These are phyloP conservation scores for Stachybotrys chartarum DNA, from an alignment of 2,329 filamentous ascomycete genomes.

Conservation along the genomic window DNA sequence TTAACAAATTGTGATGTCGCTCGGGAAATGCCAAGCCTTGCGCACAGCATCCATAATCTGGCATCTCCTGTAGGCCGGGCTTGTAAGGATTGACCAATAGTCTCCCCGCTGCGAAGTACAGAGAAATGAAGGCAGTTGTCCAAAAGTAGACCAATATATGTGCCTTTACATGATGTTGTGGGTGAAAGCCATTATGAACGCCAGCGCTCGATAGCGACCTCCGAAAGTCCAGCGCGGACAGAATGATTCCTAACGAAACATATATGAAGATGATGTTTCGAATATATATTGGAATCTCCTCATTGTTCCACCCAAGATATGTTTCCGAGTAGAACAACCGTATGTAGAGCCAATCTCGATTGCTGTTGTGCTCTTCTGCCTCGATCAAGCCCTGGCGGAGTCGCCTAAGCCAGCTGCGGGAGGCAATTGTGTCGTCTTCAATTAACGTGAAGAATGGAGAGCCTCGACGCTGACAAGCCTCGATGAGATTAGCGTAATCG, in stretches of 20 bases:
- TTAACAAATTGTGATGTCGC: conserved; percentile 19
- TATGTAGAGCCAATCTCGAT: conserved; percentile 26
- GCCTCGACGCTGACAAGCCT: conserved; percentile 18
- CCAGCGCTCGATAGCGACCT: neutral
- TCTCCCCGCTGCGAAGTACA: conserved; percentile 22
- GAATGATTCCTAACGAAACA: conserved; percentile 8
- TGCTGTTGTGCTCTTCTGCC: conserved; percentile 16
- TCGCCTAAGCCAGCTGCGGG: conserved; percentile 23
- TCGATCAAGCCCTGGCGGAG: conserved; percentile 18
- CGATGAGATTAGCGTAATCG: conserved; percentile 24
- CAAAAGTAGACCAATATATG: conserved; percentile 10
- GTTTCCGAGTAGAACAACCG: conserved; percentile 31
- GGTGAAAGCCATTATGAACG: neutral
- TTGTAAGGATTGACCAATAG: conserved; percentile 16
- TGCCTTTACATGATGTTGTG: neutral
- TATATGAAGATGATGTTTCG: conserved; percentile 18
- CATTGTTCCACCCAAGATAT: conserved; percentile 29
- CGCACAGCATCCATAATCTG: conserved; percentile 29
- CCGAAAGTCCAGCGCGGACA: neutral
- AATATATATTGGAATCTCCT: conserved; percentile 23
- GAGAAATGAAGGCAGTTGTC: conserved; percentile 21
- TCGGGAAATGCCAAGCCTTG: conserved; percentile 28
- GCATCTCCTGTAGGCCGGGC: conserved; percentile 24
- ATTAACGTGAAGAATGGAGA: conserved; percentile 27
- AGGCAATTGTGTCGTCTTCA: conserved; percentile 29